These are phyloP conservation scores for Syncephalis plumigaleata DNA, from an alignment of 371 early-diverging fungal genomes.

Conservation along the genomic window DNA sequence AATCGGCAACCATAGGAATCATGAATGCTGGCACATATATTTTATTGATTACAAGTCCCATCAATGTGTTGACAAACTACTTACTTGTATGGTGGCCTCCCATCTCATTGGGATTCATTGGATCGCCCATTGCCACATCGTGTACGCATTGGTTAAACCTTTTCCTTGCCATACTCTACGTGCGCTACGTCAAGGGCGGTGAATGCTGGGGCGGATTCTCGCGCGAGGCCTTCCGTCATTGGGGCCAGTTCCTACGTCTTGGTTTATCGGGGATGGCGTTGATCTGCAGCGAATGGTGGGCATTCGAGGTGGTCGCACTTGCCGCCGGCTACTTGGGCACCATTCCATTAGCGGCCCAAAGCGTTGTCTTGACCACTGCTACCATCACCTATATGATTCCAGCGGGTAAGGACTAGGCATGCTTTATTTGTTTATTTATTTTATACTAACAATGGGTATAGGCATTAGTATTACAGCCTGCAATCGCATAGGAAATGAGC, in stretches of 20 bases:
- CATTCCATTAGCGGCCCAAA: conserved; percentile 68
- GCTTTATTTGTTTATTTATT: not conserved
- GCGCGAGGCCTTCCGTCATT: conserved; percentile 34
- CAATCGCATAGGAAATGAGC: conserved; percentile 63
- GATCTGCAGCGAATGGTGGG: conserved; percentile 62
- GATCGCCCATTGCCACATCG: conserved; percentile 67
- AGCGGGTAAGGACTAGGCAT: conserved; percentile 18
- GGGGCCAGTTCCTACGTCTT: conserved; percentile 45
- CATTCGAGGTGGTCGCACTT: conserved; percentile 53
- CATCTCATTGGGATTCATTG: conserved; percentile 53
- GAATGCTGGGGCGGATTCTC: conserved; percentile 79
- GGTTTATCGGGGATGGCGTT: conserved; percentile 50
- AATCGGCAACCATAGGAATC: conserved; percentile 29
- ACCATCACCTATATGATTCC: conserved; percentile 51
- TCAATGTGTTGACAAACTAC: conserved; percentile 58
- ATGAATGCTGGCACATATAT: conserved; percentile 68
- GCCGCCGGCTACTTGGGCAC: conserved; percentile 63
- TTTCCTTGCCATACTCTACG: conserved; percentile 35
- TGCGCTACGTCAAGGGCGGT: conserved; percentile 39
- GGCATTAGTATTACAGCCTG: conserved; percentile 49
- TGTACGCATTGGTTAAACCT: conserved; percentile 60
- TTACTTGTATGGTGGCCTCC: conserved; percentile 51
- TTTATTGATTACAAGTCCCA: conserved; percentile 43
- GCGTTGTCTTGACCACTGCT: conserved; percentile 52
- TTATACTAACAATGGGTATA: conserved; percentile 9